Evolutionary conservation across 139 green algal genomes (phyloP).

Genomic region (Choricystis sp.): DNA sequence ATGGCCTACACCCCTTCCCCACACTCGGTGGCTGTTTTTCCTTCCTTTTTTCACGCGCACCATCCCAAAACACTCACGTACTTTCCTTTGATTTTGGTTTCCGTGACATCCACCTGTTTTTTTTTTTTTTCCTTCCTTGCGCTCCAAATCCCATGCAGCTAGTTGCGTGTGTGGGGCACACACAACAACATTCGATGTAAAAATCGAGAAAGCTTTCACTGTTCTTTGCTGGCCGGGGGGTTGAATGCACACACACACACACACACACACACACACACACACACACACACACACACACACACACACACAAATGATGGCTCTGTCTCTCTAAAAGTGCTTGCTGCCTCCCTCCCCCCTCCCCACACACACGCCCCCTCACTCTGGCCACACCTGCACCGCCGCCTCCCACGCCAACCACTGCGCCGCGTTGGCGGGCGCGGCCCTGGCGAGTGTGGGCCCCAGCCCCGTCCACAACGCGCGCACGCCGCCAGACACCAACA

Average conservation of each 20-base stretch:
- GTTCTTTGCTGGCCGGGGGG: too few relatives aligned
- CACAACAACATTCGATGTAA: too few relatives aligned
- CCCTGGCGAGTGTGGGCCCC: conserved; percentile 24
- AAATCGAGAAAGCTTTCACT: too few relatives aligned
- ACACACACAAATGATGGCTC: background rate
- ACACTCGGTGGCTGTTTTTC: too few relatives aligned
- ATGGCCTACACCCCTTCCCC: too few relatives aligned
- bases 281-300: background rate
- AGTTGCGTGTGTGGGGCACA: too few relatives aligned
- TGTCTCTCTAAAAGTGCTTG: background rate
- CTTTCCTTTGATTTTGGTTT: too few relatives aligned
- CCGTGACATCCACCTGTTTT: too few relatives aligned
- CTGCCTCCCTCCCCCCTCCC: background rate
- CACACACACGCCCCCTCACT: background rate
- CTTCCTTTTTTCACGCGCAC: too few relatives aligned
- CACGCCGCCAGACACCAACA: conserved; percentile 10
- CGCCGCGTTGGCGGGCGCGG: conserved; percentile 41
- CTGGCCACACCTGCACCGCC: background rate
- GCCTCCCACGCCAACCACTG: conserved; percentile 39
- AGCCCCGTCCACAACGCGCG: conserved; percentile 25
- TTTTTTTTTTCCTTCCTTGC: too few relatives aligned
- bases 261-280: background rate
- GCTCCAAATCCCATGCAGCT: too few relatives aligned
- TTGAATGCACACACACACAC: background rate
- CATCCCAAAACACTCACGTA: too few relatives aligned